Conservation (phyloP, 495 filamentous ascomycete species). For the Bacidia rubella region DNA sequence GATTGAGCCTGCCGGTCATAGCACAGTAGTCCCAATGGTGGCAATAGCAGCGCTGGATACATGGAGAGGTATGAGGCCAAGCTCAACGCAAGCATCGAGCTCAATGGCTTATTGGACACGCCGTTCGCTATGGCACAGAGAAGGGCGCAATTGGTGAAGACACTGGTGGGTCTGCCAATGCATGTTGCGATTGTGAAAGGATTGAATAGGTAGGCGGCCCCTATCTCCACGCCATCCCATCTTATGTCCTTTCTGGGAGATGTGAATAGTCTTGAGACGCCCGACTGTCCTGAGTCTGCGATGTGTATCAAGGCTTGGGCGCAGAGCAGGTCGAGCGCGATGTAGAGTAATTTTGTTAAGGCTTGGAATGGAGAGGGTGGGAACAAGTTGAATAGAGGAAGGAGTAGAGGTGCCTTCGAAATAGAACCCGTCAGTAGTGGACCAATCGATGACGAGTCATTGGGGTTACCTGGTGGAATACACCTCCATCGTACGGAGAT, state of each 20-base stretch:
- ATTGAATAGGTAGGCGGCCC: conserved; percentile 82
- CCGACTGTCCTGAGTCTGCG: conserved; percentile 67
- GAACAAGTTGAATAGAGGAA: conserved; percentile 80
- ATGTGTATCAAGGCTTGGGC: conserved; percentile 73
- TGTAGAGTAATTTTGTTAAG: conserved; percentile 68
- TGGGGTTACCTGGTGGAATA: conserved; percentile 70
- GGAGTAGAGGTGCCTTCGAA: conserved; percentile 83
- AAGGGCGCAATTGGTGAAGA: conserved; percentile 82
- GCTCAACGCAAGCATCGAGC: conserved; percentile 72
- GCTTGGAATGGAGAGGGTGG: conserved; percentile 56
- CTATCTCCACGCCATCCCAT: conserved; percentile 66
- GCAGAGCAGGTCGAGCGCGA: conserved; percentile 66
- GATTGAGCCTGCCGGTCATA: conserved; percentile 47
- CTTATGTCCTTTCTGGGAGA: conserved; percentile 64
- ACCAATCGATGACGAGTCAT: too few species aligned
- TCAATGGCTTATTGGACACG: conserved; percentile 55
- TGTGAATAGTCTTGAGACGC: conserved; percentile 54
- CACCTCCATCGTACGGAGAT: conserved; percentile 92
- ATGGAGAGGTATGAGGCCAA: conserved; percentile 84
- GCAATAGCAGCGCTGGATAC: conserved; percentile 75
- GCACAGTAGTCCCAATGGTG: conserved; percentile 68
- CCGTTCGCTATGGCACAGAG: conserved; percentile 75
- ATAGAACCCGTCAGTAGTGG: background rate
- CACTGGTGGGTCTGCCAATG: conserved; percentile 78
- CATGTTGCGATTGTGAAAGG: conserved; percentile 90